Evolutionary conservation across 2,329 filamentous ascomycete species (phyloP).

Genomic region (Fusarium sp.): DNA sequence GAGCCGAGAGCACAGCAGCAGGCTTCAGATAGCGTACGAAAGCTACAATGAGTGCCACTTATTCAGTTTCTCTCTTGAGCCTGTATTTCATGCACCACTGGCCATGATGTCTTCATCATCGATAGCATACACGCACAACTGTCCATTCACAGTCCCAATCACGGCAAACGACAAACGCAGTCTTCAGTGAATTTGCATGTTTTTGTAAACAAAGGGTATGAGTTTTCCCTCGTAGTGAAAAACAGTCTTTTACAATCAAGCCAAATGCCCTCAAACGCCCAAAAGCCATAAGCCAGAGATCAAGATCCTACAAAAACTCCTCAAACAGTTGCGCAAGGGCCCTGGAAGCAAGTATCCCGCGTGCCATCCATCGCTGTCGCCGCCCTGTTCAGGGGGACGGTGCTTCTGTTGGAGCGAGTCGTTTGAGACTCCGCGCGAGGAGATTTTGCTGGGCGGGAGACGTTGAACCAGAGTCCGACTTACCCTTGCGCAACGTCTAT

Average conservation of each 20-base stretch:
- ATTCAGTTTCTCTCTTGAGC: not conserved
- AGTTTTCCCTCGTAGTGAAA: conserved; percentile 43
- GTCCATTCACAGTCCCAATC: not conserved
- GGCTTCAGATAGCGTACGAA: too few species aligned
- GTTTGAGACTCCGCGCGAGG: not conserved
- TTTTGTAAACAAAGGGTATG: conserved; percentile 46
- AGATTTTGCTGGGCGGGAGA: conserved; percentile 19
- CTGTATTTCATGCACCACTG: not conserved
- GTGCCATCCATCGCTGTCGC: conserved; percentile 13
- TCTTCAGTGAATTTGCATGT: conserved; percentile 36
- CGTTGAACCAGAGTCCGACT: conserved; percentile 21
- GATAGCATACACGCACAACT: not conserved
- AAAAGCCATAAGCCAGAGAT: conserved; percentile 43
- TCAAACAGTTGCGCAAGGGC: conserved; percentile 45
- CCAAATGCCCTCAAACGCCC: conserved; percentile 49
- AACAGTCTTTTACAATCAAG: conserved; percentile 45
- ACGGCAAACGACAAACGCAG: not conserved
- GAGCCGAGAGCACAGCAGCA: not conserved
- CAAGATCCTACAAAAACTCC: conserved; percentile 48
- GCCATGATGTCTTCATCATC: not conserved
- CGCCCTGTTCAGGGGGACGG: too few species aligned
- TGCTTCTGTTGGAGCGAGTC: conserved; percentile 2
- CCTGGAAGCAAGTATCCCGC: conserved; percentile 20
- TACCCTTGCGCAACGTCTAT: conserved; percentile 38
- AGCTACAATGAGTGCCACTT: not conserved